Evolutionary conservation across 176 grass and related monocot species (phyloP), one percentile per base, ranked within the genome.

Genomic region (Urochloa ruziziensis): DNA sequence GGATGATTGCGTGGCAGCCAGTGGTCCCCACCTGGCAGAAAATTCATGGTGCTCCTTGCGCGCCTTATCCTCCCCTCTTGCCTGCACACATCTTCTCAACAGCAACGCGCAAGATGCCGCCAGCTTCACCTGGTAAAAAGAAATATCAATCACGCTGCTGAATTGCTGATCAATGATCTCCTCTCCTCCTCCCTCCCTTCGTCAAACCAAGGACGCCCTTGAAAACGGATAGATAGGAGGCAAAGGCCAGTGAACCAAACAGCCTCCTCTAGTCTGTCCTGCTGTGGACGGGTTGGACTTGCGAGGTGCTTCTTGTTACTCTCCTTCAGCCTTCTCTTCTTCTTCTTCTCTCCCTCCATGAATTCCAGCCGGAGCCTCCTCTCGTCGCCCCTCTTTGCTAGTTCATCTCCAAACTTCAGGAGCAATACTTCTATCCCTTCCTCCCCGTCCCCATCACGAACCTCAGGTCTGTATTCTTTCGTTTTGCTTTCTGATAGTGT

Each of bases 291-390:
- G 44, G 12, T 13, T 11, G 10, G 14, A 14, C 16, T n/a, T 19
- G 49, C 21, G 49, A 21, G 49, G 49, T 52, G 49, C 18, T 35
- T 62, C 53, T 73, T 27, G 39, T n/a, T 64, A 24, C 35, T 46
- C 18, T 58, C 7, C n/a, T n/a, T n/a, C n/a, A n/a, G n/a, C 13
- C 2, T 21, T 16, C 39, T 51, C 58, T 5, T 39, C n/a, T 24
- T 34, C 62, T 47, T 48, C 61, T 57, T 9, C 27, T 0, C 59
- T 63, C 18, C 78, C 67, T 47, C 54, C 34, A 92, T 92, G 90
- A 89, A 86, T 79, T 82, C 91, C 68, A 67, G 91, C 67, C 57
- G 83, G 87, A 92, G 84, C 80, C 61, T 89, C 56, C 86, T 89
- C 83, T 80, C 90, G 0, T 85, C 90, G 5, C 79, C 83, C 14